A percentile compares a stretch with the other conserved stretches of the same genome.
Evolutionary conservation across 1,139 yeast genomes (phyloP).

Genomic region (Zygosaccharomyces sapae): DNA sequence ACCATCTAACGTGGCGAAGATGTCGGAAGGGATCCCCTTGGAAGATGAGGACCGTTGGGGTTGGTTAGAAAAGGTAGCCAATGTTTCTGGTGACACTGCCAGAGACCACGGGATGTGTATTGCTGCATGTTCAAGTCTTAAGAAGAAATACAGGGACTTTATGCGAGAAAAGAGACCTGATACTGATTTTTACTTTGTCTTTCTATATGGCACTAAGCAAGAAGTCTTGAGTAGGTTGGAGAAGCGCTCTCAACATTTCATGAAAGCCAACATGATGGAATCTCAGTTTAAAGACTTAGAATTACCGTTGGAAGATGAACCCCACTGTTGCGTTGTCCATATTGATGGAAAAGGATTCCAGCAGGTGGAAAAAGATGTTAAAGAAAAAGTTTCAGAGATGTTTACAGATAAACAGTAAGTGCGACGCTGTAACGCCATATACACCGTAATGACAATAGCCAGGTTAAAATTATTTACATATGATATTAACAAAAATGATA

Average conservation of each 20-base stretch:
- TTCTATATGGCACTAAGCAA: slow-evolving; percentile 61
- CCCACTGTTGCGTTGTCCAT: slow-evolving; percentile 30
- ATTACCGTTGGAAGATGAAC: slow-evolving; percentile 49
- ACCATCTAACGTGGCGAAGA: slow-evolving; percentile 65
- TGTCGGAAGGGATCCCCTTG: slow-evolving; percentile 75
- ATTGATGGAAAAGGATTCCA: slow-evolving; percentile 42
- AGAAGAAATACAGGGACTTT: slow-evolving; percentile 62
- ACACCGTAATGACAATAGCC: background rate
- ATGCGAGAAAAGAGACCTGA: slow-evolving; percentile 41
- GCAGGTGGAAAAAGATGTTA: slow-evolving; percentile 41
- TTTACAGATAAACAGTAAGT: slow-evolving; percentile 5
- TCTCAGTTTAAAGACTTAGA: slow-evolving; percentile 75
- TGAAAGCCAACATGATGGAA: slow-evolving; percentile 79
- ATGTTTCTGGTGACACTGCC: slow-evolving; percentile 40
- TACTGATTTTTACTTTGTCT: slow-evolving; percentile 55
- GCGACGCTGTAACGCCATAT: background rate
- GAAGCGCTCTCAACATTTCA: slow-evolving; percentile 67
- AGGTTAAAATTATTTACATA: background rate
- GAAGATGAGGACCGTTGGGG: slow-evolving; percentile 89
- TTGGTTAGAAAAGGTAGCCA: slow-evolving; percentile 63
- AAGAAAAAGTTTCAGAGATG: slow-evolving; percentile 4
- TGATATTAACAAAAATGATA: background rate
- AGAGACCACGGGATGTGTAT: slow-evolving; percentile 41
- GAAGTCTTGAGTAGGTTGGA: slow-evolving; percentile 57
- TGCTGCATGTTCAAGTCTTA: slow-evolving; percentile 82